phyloP scores from a whole-genome alignment of 768 basidiomycete species.

The Phanerodontia chrysosporium region DNA sequence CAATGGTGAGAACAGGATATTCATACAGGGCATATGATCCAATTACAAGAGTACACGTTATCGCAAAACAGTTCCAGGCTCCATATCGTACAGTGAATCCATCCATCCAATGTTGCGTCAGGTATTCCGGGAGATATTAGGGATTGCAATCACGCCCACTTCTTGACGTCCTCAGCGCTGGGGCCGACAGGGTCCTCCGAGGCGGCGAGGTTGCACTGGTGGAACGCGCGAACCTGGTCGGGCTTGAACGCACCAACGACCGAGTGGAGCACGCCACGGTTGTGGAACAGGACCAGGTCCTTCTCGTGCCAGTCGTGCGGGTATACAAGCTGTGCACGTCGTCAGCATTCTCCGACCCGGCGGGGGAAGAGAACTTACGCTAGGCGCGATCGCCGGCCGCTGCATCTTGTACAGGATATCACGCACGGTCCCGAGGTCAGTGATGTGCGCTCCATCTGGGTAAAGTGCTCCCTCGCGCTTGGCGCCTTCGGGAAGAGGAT shows the following conservation, averaged over 20 bases:
- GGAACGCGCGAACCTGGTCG: slow-evolving; percentile 70
- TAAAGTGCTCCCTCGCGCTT: slow-evolving; percentile 62
- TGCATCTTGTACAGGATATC: slow-evolving; percentile 82
- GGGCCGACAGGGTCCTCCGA: slow-evolving; percentile 71
- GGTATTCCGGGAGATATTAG: neutral
- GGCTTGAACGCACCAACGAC: slow-evolving; percentile 72
- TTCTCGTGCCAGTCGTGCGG: slow-evolving; percentile 76
- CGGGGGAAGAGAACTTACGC: slow-evolving; percentile 33
- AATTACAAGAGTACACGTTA: neutral
- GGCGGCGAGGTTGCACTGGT: slow-evolving; percentile 86
- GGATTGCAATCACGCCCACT: slow-evolving; percentile 42
- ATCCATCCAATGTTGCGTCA: neutral
- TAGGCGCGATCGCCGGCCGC: slow-evolving; percentile 81
- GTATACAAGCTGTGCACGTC: slow-evolving; percentile 59
- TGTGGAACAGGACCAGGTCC: slow-evolving; percentile 83
- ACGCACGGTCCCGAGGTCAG: slow-evolving; percentile 67
- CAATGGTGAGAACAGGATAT: neutral
- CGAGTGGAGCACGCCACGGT: slow-evolving; percentile 75
- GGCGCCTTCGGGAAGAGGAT: slow-evolving; percentile 64
- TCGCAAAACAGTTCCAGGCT: neutral
- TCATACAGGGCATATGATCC: neutral
- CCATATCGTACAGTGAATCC: neutral
- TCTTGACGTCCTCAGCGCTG: slow-evolving; percentile 57
- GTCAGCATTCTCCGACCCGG: neutral
- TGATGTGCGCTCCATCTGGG: slow-evolving; percentile 79